A percentile compares a stretch with the other conserved stretches of the same genome.
These are phyloP conservation scores for Neonectria hederae DNA, from an alignment of 2,329 filamentous ascomycete genomes.

Conservation along the genomic window DNA sequence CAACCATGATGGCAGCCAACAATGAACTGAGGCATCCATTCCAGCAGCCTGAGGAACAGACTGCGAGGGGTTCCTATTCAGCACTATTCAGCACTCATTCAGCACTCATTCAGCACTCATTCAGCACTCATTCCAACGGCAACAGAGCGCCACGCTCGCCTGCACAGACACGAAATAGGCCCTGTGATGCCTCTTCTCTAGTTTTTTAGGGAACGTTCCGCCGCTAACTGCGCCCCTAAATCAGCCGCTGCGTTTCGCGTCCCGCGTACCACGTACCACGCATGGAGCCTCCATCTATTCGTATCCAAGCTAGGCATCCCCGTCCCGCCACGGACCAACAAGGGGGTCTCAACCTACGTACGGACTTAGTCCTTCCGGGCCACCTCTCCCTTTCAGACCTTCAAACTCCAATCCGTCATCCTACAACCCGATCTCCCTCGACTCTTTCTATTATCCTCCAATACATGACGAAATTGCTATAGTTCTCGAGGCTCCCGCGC, in stretches of 20 bases:
- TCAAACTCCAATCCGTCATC: conserved; percentile 2
- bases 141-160: conserved; percentile 17
- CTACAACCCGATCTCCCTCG: conserved; percentile 14
- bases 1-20: not conserved
- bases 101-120: conserved; percentile 17
- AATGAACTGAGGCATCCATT: not conserved
- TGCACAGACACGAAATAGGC: conserved; percentile 6
- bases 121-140: conserved; percentile 17
- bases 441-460: conserved; percentile 7
- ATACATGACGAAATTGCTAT: conserved; percentile 19
- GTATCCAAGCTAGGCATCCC: not conserved
- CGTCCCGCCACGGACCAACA: not conserved
- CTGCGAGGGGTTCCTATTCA: not conserved
- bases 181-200: conserved; percentile 1
- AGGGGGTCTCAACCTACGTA: not conserved
- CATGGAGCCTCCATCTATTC: not conserved
- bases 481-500: conserved; percentile 16
- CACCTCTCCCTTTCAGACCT: conserved; percentile 27
- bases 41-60: not conserved
- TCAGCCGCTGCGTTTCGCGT: not conserved
- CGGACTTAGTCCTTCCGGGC: conserved; percentile 15
- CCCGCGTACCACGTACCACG: conserved; percentile 9
- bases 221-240: conserved; percentile 4
- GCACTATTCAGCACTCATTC: conserved; percentile 21
- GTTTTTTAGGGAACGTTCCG: conserved; percentile 9